Evolutionary conservation across 2,329 filamentous ascomycete species (phyloP), one percentile per base, ranked within the genome.

Genomic region (Monilinia vaccinii-corymbosi): DNA sequence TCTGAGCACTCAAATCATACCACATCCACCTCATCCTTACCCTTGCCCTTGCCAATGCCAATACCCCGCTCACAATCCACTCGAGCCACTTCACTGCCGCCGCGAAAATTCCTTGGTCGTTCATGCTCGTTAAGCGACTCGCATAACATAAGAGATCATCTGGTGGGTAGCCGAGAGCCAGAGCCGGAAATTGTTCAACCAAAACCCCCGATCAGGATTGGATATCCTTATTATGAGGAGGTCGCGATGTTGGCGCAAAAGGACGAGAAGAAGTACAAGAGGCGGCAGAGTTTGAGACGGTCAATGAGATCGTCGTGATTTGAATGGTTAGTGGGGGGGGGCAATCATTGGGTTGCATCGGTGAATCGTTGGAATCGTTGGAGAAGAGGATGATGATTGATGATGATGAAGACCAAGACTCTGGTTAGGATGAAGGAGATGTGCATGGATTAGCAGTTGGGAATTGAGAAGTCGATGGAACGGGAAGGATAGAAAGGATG

Each of bases 221-320:
- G 59, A 36, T 61, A 61, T 42, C 59, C 59, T 40, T 61, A 61
- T 25, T 61, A 61, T 38, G 59, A 61, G 31, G 59, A 61, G 16
- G 40, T 61, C n/a, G 46, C 46, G 13, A 32, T 60, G 23, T 55
- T 55, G 8, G 57, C 49, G 1, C 42, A 48, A 31, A 47, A 38
- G 34, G 32, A 18, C 16, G 53, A 28, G 31, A 60, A 60, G 32
- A 55, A 46, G 11, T 32, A 38, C 25, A 60, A 47, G 48, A 53
- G 49, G 6, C 42, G 49, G 6, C 42, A 53, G 14, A 55, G 42
- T 60, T 47, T 55, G 23, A 56, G 40, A 28, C 23, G 53, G 32
- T 56, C 21, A 21, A 47, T 46, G 42, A 55, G 28, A 23, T 11
- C 3, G 8, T 31, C 16, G 36, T 55, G 28, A 44, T 45, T 31